Conservation (phyloP, 73 alveolate species). For the Urostyla sp. region DNA sequence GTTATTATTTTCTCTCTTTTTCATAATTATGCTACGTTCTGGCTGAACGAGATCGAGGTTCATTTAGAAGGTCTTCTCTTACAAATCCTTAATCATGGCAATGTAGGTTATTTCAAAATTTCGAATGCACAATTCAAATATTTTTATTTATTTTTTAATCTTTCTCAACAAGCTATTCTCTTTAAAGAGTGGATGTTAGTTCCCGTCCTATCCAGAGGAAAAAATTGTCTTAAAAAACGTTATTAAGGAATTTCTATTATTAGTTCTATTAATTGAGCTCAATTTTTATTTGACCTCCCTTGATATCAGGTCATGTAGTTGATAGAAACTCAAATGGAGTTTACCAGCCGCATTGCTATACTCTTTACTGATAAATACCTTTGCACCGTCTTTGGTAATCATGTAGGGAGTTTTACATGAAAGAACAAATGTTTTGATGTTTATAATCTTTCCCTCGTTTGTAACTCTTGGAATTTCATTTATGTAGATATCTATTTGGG, state of each 20-base stretch:
- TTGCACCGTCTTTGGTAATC: conserved; percentile 19
- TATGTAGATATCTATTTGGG: conserved; percentile 50
- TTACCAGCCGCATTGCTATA: conserved; percentile 42
- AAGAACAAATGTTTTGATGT: conserved; percentile 38
- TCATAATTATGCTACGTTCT: conserved; percentile 42
- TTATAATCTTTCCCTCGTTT: conserved; percentile 45
- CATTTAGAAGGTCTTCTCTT: conserved; percentile 35
- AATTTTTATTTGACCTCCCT: conserved; percentile 17
- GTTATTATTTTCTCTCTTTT: background rate
- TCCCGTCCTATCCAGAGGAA: conserved; percentile 17
- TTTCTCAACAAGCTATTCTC: conserved; percentile 32
- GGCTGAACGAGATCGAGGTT: conserved; percentile 11
- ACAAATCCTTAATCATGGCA: conserved; percentile 44
- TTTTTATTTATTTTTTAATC: conserved; percentile 22
- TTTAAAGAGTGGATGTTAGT: conserved; percentile 29
- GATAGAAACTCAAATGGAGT: conserved; percentile 37
- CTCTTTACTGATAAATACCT: conserved; percentile 41
- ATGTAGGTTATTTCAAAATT: conserved; percentile 49
- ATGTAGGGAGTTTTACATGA: conserved; percentile 54
- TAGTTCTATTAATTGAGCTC: background rate
- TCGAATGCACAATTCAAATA: conserved; percentile 48
- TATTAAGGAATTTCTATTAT: conserved; percentile 22
- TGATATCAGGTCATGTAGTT: conserved; percentile 17
- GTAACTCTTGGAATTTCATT: conserved; percentile 56
- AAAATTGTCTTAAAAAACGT: conserved; percentile 38